Conservation (phyloP, 352 stramenopile species). For the Globisporangium orthogonon region DNA sequence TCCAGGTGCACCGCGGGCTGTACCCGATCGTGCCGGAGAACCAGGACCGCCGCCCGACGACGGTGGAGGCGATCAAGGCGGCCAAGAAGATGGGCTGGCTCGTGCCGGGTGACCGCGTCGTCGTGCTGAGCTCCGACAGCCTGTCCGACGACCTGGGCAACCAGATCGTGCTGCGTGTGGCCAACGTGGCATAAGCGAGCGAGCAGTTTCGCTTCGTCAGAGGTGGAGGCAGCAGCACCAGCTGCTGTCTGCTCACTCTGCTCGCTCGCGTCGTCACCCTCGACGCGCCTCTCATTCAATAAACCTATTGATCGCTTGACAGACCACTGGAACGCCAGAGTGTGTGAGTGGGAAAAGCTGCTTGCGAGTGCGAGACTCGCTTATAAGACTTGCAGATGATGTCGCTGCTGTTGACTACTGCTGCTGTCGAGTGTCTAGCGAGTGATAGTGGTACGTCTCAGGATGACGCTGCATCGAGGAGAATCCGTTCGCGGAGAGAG, state of each 20-base stretch:
- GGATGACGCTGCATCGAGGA: conserved; percentile 5
- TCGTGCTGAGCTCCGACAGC: conserved; percentile 81
- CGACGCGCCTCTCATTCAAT: too few relatives aligned
- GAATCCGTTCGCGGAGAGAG: conserved; percentile 30
- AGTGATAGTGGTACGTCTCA: background rate
- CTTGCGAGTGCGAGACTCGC: too few relatives aligned
- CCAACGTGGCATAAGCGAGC: conserved; percentile 56
- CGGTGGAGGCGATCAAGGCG: conserved; percentile 83
- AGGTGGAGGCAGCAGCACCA: background rate
- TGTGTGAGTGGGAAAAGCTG: too few relatives aligned
- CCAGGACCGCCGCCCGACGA: conserved; percentile 50
- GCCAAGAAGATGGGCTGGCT: conserved; percentile 91
- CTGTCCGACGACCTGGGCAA: conserved; percentile 75
- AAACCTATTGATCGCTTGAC: too few relatives aligned
- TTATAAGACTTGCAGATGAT: too few relatives aligned
- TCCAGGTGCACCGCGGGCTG: conserved; percentile 87
- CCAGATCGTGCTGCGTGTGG: conserved; percentile 80
- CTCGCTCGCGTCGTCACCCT: too few relatives aligned
- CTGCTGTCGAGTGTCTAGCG: background rate
- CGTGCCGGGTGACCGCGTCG: conserved; percentile 82
- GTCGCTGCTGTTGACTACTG: background rate
- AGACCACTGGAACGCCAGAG: too few relatives aligned
- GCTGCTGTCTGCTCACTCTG: too few relatives aligned
- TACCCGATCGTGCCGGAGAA: conserved; percentile 65
- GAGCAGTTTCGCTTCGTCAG: background rate